Conservation (phyloP, 108 stramenopile genomes). For the Heterococcus sp. region DNA sequence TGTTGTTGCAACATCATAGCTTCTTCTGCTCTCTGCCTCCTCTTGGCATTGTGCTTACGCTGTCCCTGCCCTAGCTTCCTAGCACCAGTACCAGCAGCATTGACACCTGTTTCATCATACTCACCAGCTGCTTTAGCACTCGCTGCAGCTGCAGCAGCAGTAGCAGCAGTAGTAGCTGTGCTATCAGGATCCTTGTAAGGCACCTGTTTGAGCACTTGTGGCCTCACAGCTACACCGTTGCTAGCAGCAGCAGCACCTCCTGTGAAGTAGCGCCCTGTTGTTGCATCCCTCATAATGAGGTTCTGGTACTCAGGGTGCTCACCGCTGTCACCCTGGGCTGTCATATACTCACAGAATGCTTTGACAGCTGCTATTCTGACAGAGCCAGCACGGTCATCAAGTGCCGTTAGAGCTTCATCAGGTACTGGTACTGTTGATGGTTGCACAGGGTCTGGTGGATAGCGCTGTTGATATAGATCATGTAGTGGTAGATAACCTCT, state of each 20-base stretch:
- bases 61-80: no score
- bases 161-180: no score
- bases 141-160: no score
- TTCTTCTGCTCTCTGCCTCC: no score
- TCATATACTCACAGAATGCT: conserved; percentile 8
- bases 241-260: neutral
- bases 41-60: no score
- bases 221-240: neutral
- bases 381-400: conserved; percentile 31
- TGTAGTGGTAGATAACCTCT: conserved; percentile 24
- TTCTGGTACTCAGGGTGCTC: neutral
- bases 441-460: no score
- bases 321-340: neutral
- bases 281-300: neutral
- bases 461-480: conserved; percentile 15
- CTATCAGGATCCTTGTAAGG: no score
- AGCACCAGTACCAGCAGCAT: no score
- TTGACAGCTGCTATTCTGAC: conserved; percentile 31
- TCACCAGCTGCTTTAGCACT: no score
- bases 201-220: neutral
- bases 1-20: no score
- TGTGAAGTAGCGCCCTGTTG: neutral
- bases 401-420: conserved; percentile 12
- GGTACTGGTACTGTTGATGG: no score
- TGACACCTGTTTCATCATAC: no score